Base-by-base conservation (phyloP, 1,284 basidiomycete genomes). In the Leccinum subatratum region DNA sequence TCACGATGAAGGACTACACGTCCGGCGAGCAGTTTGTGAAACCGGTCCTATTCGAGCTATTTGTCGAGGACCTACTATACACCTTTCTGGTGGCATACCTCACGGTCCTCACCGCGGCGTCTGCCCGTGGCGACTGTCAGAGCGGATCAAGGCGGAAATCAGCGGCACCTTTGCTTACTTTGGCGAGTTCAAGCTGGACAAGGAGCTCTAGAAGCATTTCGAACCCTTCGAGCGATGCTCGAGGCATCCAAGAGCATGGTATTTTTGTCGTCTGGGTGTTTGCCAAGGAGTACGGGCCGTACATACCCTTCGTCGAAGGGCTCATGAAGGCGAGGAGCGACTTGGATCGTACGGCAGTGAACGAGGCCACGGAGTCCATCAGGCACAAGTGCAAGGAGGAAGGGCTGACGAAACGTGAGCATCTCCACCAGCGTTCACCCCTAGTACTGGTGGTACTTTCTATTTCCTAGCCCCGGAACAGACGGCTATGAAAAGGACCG, bases 241-340 rank as follows among this genome's bases (percentile, higher is more conserved):
- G 92, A 93, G 67, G 94, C 96, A 1, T 94, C 92, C 37, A 91
- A 93, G 76, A 93, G 94, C 70, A 90, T 99, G 82, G 91, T 93
- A 3, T 98, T 98, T 81, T 81, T 99, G 68, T 96, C 96, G 25
- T 91, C 78, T 95, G 93, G 93, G 86, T 88, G 12, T 99, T 99
- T 78, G 96, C 96, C n/a, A 94, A 95, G 74, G 86, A 92, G 18
- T 93, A 98, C 77, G 96, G 97, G 3, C 94, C 96, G 14, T 96
- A 96, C 72, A 83, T 98, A 39, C 83, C 87, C 3, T 99, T 98
- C 74, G 90, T 97, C 30, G 96, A 99, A 76, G 86, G 89, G 4
- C 72, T 98, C 61, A 91, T 98, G 85, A 93, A 90, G 75, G 90
- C 92, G 7, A 84, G 97, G 61, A 92, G 93, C 69, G 96, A 99